Evolutionary conservation across 2,329 filamentous ascomycete genomes (phyloP).

Genomic region (Calcarisporium arbuscula): DNA sequence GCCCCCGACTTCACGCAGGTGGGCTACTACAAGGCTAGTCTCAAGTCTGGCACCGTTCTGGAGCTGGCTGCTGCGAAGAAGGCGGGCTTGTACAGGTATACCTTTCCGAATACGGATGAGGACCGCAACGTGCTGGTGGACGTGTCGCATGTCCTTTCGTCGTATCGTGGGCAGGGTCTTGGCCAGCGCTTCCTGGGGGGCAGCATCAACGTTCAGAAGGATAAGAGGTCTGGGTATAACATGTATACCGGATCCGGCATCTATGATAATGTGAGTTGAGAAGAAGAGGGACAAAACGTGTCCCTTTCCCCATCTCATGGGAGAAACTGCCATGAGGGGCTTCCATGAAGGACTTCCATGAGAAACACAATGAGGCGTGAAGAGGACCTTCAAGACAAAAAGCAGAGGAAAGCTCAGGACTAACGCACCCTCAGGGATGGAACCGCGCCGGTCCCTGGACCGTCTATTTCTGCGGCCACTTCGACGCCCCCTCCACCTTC

Average conservation of each 20-base stretch:
- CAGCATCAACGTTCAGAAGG: conserved; percentile 42
- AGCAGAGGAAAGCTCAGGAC: no score
- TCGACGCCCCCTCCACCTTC: conserved; percentile 39
- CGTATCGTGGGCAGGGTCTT: conserved; percentile 52
- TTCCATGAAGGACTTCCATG: no score
- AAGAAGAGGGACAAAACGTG: no score
- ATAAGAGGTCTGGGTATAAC: conserved; percentile 25
- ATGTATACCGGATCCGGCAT: conserved; percentile 55
- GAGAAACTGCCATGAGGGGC: no score
- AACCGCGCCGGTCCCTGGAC: conserved; percentile 57
- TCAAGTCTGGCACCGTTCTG: conserved; percentile 49
- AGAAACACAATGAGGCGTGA: no score
- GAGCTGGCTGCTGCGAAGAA: conserved; percentile 51
- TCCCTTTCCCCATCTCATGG: no score
- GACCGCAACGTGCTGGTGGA: conserved; percentile 51
- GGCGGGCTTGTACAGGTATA: conserved; percentile 55
- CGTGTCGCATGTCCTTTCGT: conserved; percentile 60
- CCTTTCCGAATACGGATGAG: conserved; percentile 38
- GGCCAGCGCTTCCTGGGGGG: conserved; percentile 60
- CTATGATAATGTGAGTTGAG: conserved; percentile 50
- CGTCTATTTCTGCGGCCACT: conserved; percentile 58
- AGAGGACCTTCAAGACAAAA: no score
- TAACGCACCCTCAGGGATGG: conserved; percentile 41
- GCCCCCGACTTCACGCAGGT: conserved; percentile 45
- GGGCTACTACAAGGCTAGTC: conserved; percentile 53